Percentiles rank a stretch among this genome's conserved stretches.
Conservation (phyloP, 306 rosid genomes). For the Canavalia ensiformis region DNA sequence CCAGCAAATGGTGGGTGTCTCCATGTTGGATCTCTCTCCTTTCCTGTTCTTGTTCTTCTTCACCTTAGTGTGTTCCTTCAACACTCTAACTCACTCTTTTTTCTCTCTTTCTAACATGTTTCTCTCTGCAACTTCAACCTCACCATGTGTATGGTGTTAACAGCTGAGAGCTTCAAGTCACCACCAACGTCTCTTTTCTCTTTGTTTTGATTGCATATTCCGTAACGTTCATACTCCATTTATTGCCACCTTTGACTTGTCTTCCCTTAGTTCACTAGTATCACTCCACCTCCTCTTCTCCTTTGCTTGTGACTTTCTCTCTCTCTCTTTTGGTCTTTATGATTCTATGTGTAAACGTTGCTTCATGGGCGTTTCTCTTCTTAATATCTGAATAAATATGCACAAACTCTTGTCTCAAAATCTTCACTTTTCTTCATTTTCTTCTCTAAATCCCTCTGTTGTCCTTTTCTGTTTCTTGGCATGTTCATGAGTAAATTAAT, state of each 20-base stretch:
- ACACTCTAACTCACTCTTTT: slow-evolving; percentile 19
- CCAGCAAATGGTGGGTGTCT: slow-evolving; percentile 59
- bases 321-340: background rate
- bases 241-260: slow-evolving; percentile 51
- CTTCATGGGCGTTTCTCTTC: slow-evolving; percentile 35
- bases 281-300: slow-evolving; percentile 18
- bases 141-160: slow-evolving; percentile 30
- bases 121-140: slow-evolving; percentile 18
- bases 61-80: slow-evolving; percentile 47
- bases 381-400: slow-evolving; percentile 10
- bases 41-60: slow-evolving; percentile 24
- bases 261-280: slow-evolving; percentile 39
- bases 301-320: background rate
- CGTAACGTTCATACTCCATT: slow-evolving; percentile 44
- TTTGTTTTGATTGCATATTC: slow-evolving; percentile 50
- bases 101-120: background rate
- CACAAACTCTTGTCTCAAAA: slow-evolving; percentile 39
- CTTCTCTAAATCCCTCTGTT: slow-evolving; percentile 16
- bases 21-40: slow-evolving; percentile 47
- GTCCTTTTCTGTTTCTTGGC: slow-evolving; percentile 20
- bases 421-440: background rate
- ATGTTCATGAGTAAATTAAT: background rate
- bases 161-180: slow-evolving; percentile 43
- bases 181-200: slow-evolving; percentile 33
- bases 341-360: background rate